Evolutionary conservation across 2,329 filamentous ascomycete species (phyloP), one percentile per base, ranked within the genome.

Genomic region (Hypoxylon sp.): DNA sequence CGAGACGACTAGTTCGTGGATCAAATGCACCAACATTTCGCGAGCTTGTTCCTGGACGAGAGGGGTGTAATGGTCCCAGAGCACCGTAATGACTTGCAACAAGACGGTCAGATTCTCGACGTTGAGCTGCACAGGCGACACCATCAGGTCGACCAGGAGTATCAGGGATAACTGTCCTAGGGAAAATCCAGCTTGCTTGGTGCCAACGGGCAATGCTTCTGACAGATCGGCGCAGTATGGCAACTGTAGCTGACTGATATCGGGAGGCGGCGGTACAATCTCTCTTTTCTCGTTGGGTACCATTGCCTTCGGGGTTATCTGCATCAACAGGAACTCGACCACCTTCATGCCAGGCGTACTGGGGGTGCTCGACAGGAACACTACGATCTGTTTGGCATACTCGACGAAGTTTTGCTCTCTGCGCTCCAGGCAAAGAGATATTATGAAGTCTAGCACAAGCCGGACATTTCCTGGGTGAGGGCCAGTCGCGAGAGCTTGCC

Each of bases 331-430:
- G 66, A 97, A 97, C 64, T 99, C 95, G 9, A 99, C 88, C 2
- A 99, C 93, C 69, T 96, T 96, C 43, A 91, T 88, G 0, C 93
- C 93, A 1, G 93, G 71, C 76, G 89, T 70, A 84, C 79, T 83
- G 62, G 79, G 82, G 0, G 83, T 97, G 64, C 91, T 95, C 0
- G 95, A 96, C 4, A 99, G 75, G 72, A 97, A 98, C 0, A 99
- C 96, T 13, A 98, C 92, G 48, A 99, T 95, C 74, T 99, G 95
- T 77, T 98, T 99, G 4, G 94, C 94, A 71, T 96, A 97, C 67
- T 97, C 92, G 52, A 99, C 94, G 73, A 97, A 99, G 68, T 97
- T 98, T 69, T 99, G 95, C 73, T 99, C 96, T 45, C 94, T 88
- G 26, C 94, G 88, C 69, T 99, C 95, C 9, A 99, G 79, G 67